Evolutionary conservation across 371 early-diverging fungal species (phyloP).

Genomic region (Rhizomucor miehei): DNA sequence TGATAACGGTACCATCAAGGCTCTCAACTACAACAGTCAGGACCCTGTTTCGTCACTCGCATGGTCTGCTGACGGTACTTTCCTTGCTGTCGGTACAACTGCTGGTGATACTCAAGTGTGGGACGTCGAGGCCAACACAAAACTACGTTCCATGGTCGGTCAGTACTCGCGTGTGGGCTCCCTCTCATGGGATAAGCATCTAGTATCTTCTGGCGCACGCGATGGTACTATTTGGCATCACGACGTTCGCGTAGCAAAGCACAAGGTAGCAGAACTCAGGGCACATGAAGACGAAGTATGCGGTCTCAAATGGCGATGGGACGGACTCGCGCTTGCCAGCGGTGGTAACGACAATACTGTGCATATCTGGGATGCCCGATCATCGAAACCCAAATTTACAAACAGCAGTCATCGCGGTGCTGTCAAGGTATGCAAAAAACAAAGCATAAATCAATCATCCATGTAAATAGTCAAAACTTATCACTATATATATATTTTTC

Average conservation of each 20-base stretch:
- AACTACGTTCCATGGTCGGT: slow-evolving; percentile 74
- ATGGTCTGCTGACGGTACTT: slow-evolving; percentile 78
- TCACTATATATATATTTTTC: background rate
- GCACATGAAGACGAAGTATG: slow-evolving; percentile 88
- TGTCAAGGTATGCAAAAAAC: slow-evolving; percentile 79
- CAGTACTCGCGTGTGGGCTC: slow-evolving; percentile 80
- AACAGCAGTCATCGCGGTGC: slow-evolving; percentile 83
- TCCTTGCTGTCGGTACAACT: slow-evolving; percentile 82
- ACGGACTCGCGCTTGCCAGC: slow-evolving; percentile 86
- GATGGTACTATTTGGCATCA: slow-evolving; percentile 93
- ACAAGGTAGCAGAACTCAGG: slow-evolving; percentile 64
- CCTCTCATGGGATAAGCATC: slow-evolving; percentile 83
- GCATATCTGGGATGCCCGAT: slow-evolving; percentile 91
- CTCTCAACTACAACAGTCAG: slow-evolving; percentile 54
- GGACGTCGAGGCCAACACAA: slow-evolving; percentile 72
- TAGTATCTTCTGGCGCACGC: slow-evolving; percentile 84
- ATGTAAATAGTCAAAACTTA: background rate
- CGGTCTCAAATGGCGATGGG: slow-evolving; percentile 91
- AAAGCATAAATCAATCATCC: no score
- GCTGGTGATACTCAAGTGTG: slow-evolving; percentile 87
- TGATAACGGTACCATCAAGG: slow-evolving; percentile 70
- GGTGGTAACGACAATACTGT: slow-evolving; percentile 98
- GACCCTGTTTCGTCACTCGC: slow-evolving; percentile 69
- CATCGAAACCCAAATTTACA: slow-evolving; percentile 60
- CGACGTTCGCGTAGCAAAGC: slow-evolving; percentile 85